These are phyloP conservation scores for Cyclostephanos tholiformis DNA, from an alignment of 108 stramenopile species.

Conservation along the genomic window DNA sequence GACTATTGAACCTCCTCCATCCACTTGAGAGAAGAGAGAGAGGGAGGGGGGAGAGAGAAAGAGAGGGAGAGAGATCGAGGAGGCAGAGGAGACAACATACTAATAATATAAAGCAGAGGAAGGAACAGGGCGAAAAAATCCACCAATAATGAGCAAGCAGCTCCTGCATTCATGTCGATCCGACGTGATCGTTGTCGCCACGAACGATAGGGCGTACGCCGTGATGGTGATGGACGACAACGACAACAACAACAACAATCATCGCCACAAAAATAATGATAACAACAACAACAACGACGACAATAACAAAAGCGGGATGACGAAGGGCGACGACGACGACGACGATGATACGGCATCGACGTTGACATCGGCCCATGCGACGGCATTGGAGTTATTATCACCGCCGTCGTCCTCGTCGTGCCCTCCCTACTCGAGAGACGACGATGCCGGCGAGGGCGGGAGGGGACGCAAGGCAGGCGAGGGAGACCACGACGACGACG, in stretches of 20 bases:
- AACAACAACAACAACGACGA: too few species aligned
- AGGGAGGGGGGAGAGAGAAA: too few species aligned
- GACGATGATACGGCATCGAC: not conserved
- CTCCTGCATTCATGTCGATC: constrained; percentile 33
- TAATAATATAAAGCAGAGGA: too few species aligned
- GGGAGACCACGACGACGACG: not conserved
- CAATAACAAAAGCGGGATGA: not conserved
- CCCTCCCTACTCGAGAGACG: not conserved
- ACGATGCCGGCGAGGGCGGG: not conserved
- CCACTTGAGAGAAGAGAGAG: too few species aligned
- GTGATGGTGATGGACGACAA: constrained; percentile 21
- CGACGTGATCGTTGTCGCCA: constrained; percentile 38
- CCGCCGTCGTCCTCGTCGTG: not conserved
- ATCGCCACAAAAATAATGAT: too few species aligned
- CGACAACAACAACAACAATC: too few species aligned
- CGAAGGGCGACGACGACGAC: constrained; percentile 1
- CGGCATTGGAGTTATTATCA: not conserved
- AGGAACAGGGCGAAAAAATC: too few species aligned
- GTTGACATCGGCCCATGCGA: not conserved
- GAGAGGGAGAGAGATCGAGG: too few species aligned
- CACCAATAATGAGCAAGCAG: constrained; percentile 54
- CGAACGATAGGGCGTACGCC: constrained; percentile 38
- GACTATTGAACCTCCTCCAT: too few species aligned
- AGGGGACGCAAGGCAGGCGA: not conserved
- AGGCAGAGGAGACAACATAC: too few species aligned